A percentile compares a stretch with the other conserved stretches of the same genome.
These are phyloP conservation scores for Danielia reshetovae DNA, from an alignment of 805 yeast species.

Conservation along the genomic window DNA sequence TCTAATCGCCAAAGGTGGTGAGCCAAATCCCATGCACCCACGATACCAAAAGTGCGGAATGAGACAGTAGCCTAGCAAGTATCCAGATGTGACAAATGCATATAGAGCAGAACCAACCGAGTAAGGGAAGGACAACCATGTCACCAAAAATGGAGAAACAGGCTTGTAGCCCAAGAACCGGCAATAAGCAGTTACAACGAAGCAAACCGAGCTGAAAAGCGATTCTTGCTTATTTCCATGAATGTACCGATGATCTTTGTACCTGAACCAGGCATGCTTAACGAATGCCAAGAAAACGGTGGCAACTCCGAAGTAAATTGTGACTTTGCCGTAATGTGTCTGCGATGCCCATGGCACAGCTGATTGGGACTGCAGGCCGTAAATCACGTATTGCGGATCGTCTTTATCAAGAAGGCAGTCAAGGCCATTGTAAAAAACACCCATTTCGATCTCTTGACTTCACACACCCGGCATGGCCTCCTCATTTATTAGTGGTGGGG, in stretches of 20 bases:
- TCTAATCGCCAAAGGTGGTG: conserved; percentile 54
- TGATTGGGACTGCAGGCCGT: conserved; percentile 24
- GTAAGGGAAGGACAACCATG: conserved; percentile 30
- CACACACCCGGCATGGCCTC: no score
- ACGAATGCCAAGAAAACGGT: conserved; percentile 29
- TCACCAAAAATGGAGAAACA: conserved; percentile 36
- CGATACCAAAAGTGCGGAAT: conserved; percentile 50
- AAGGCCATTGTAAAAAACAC: conserved; percentile 29
- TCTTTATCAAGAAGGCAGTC: conserved; percentile 35
- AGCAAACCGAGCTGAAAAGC: conserved; percentile 22
- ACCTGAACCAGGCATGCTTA: conserved; percentile 28
- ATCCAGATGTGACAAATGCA: conserved; percentile 32
- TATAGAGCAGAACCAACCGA: conserved; percentile 35
- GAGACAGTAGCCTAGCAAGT: conserved; percentile 32
- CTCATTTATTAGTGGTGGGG: no score
- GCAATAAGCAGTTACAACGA: conserved; percentile 29
- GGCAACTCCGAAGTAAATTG: conserved; percentile 39
- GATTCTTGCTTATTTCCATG: conserved; percentile 10
- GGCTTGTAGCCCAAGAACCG: conserved; percentile 33
- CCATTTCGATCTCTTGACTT: no score
- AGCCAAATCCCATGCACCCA: conserved; percentile 51
- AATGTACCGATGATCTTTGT: conserved; percentile 21
- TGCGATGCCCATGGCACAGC: conserved; percentile 26
- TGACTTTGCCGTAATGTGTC: conserved; percentile 32
- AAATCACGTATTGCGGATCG: conserved; percentile 18